A percentile compares a stretch with the other conserved stretches of the same genome.
phyloP scores from a whole-genome alignment of 306 rosid species.

The Purshia tridentata region DNA sequence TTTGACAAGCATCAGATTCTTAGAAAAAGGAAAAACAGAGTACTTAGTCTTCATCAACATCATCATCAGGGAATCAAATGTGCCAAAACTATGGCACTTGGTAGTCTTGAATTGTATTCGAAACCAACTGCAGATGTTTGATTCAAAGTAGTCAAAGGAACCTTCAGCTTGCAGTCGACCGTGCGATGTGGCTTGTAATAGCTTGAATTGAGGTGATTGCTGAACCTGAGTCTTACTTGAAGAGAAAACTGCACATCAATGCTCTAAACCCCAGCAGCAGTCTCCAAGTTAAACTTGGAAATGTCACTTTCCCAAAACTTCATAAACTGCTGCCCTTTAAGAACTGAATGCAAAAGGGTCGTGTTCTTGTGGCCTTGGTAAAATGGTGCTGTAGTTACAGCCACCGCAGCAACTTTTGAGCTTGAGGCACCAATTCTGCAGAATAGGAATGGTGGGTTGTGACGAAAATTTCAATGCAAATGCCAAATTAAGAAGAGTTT shows the following conservation, averaged over 20 bases:
- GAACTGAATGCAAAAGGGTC: slow-evolving; percentile 6
- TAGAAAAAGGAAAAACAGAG: too few relatives aligned
- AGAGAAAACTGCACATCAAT: slow-evolving; percentile 14
- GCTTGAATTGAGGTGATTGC: background rate
- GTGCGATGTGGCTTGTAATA: slow-evolving; percentile 6
- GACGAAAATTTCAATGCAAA: too few relatives aligned
- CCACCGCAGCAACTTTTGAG: slow-evolving; percentile 9
- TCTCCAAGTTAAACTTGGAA: background rate
- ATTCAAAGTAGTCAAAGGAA: slow-evolving; percentile 12
- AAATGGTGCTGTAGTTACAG: slow-evolving; percentile 7
- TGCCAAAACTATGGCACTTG: too few relatives aligned
- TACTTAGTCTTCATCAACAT: too few relatives aligned
- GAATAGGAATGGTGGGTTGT: too few relatives aligned
- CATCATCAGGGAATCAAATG: too few relatives aligned
- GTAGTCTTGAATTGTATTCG: slow-evolving; percentile 20
- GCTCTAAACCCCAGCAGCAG: slow-evolving; percentile 14
- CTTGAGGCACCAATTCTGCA: too few relatives aligned
- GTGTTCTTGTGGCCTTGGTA: slow-evolving; percentile 23
- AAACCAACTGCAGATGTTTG: background rate
- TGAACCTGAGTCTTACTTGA: slow-evolving; percentile 9
- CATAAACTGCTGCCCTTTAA: slow-evolving; percentile 7
- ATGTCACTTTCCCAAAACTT: too few relatives aligned
- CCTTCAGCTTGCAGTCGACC: slow-evolving; percentile 19
- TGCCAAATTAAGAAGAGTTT: too few relatives aligned
- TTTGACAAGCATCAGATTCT: too few relatives aligned